Percentiles rank a stretch among this genome's conserved stretches.
Evolutionary conservation across 1,284 basidiomycete genomes (phyloP).

Genomic region (Volvariella surrecta): DNA sequence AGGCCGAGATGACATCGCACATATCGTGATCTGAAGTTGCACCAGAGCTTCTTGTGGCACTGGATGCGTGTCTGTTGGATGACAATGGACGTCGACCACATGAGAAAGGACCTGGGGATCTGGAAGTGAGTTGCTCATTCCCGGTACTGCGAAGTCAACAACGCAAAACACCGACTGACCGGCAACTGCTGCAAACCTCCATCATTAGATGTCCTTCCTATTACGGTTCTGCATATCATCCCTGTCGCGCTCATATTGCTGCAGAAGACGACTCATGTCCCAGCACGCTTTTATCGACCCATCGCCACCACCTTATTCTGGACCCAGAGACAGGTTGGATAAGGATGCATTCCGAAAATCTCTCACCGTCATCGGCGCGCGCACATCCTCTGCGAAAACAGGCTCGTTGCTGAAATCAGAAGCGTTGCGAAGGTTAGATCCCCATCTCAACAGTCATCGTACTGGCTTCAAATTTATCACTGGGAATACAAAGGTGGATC

Average conservation of each 20-base stretch:
- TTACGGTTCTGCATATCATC: no score
- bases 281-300: slow-evolving; percentile 35
- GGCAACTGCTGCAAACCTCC: no score
- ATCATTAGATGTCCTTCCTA: no score
- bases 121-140: slow-evolving; percentile 12
- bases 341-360: slow-evolving; percentile 53
- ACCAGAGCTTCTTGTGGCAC: slow-evolving; percentile 38
- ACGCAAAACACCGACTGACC: no score
- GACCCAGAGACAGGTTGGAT: slow-evolving; percentile 46
- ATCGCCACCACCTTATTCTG: slow-evolving; percentile 42
- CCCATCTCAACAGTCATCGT: neutral
- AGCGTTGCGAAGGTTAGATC: slow-evolving; percentile 46
- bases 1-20: slow-evolving; percentile 63
- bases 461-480: slow-evolving; percentile 2
- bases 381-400: slow-evolving; percentile 50
- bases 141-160: neutral
- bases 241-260: neutral
- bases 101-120: slow-evolving; percentile 43
- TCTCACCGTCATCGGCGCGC: slow-evolving; percentile 58
- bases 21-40: slow-evolving; percentile 50
- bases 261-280: slow-evolving; percentile 19
- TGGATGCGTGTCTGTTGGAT: slow-evolving; percentile 60
- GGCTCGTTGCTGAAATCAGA: slow-evolving; percentile 47
- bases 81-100: slow-evolving; percentile 72
- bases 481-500: slow-evolving; percentile 16